Conservation (phyloP, 495 filamentous ascomycete species). For the Penicillium daleae region DNA sequence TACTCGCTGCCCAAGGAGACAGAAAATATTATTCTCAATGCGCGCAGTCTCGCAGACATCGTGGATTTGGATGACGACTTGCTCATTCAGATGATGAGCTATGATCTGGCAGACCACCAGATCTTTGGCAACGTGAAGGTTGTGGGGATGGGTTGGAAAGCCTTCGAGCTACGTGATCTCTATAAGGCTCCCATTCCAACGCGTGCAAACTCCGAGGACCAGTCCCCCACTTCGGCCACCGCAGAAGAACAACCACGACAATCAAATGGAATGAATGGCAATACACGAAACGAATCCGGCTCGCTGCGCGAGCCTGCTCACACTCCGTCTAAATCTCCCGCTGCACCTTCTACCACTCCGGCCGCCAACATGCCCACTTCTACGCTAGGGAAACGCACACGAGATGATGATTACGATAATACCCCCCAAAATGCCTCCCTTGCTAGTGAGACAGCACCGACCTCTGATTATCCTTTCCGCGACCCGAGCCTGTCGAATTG, state of each 20-base stretch:
- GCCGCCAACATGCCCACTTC: constrained; percentile 17
- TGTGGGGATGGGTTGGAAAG: constrained; percentile 46
- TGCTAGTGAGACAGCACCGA: neutral
- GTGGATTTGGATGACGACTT: constrained; percentile 45
- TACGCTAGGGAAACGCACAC: constrained; percentile 33
- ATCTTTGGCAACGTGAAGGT: constrained; percentile 42
- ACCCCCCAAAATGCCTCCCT: neutral
- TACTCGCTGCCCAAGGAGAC: constrained; percentile 6
- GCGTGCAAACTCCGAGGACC: constrained; percentile 12
- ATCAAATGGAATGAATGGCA: constrained; percentile 1
- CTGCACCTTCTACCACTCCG: neutral
- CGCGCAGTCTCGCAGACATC: constrained; percentile 35
- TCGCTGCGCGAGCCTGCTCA: neutral
- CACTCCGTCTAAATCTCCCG: constrained; percentile 1
- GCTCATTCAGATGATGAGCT: constrained; percentile 38
- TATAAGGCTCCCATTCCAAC: constrained; percentile 33
- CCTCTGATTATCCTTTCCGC: too few relatives aligned
- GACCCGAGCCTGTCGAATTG: neutral
- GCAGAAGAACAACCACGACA: neutral
- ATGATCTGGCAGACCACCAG: constrained; percentile 39
- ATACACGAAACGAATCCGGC: neutral
- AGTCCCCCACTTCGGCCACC: constrained; percentile 14
- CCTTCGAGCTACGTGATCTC: constrained; percentile 41
- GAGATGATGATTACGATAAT: constrained; percentile 24
- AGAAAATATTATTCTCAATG: constrained; percentile 22